phyloP scores from a whole-genome alignment of 768 basidiomycete genomes.

The Cytidiella melzeri region DNA sequence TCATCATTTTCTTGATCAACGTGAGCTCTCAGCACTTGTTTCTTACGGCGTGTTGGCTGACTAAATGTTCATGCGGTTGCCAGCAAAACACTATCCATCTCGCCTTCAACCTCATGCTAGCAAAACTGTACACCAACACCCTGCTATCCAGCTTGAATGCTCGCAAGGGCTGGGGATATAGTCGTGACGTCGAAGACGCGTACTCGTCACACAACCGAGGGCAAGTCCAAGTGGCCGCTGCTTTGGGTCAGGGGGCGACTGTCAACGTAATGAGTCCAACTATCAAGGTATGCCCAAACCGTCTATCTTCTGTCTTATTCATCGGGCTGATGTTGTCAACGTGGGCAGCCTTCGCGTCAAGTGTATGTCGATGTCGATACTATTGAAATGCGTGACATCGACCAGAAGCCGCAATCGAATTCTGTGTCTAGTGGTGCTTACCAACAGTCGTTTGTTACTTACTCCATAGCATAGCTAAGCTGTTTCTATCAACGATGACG shows the following conservation, averaged over 20 bases:
- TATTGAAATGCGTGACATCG: conserved; percentile 5
- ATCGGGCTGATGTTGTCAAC: neutral
- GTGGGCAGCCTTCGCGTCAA: neutral
- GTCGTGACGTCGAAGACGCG: neutral
- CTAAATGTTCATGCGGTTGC: no score
- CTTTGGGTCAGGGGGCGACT: no score
- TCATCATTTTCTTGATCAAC: conserved; percentile 22
- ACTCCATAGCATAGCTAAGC: no score
- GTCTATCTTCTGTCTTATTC: neutral
- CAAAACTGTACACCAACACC: conserved; percentile 31
- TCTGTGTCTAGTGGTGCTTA: neutral
- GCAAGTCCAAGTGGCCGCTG: neutral
- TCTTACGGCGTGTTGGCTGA: neutral
- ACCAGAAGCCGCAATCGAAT: neutral
- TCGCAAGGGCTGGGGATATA: conserved; percentile 22
- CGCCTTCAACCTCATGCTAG: conserved; percentile 26
- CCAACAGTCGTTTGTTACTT: neutral
- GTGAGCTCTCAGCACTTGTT: conserved; percentile 4
- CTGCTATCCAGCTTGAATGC: conserved; percentile 29
- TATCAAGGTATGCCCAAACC: neutral
- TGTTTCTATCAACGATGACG: no score
- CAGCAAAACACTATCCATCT: conserved; percentile 14
- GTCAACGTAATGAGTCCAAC: neutral
- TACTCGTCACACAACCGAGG: neutral
- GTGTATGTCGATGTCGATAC: conserved; percentile 2